Base-by-base conservation (phyloP, 371 early-diverging fungal genomes). In the Conidiobolus coronatus region DNA sequence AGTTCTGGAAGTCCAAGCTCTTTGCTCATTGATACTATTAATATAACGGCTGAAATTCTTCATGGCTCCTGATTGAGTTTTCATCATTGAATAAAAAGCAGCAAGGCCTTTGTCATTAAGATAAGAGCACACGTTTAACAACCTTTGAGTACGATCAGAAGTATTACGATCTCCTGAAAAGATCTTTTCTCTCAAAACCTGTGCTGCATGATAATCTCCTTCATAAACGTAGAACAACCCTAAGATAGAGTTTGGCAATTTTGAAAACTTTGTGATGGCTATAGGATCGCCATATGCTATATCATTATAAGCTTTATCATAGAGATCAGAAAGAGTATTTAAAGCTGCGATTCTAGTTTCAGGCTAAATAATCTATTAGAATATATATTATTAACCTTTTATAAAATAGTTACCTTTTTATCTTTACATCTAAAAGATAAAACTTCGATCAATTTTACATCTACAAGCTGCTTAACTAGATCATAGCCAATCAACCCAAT, bases 401-500 rank as follows among this genome's bases (percentile, higher is more conserved):
- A 15, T 56, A 44, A 21, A 15, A 0, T 29, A 18, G 12, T 40
- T 66, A 73, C 71, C 69, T 82, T 86, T 52, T 86, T 83, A 61
- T 96, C 96, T 43, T 75, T 79, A 58, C 84, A 78, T 6, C 96
- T 75, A 43, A 72, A 64, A 8, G 75, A 75, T 2, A 88, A 53
- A 36, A 67, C 70, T 23, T 67, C 52, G 22, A 91, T 47, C 3
- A 85, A 62, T 2, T 65, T 54, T 17, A 64, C 66, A 35, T 71
- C 62, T 1, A 86, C 54, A n/a, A 62, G 58, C 36, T 64, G 61
- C 3, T 70, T 57, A 3, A 71, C 58, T 23, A 55, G 52, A 1
- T 69, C 69, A 36, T 66, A 59, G 33, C 74, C 77, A 20, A 92
- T 54, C 36, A 65, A 57, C 8, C 72, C 72, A 17, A 92, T 53